These are phyloP conservation scores for Tritrichomonas foetus DNA, from an alignment of 208 protist species.

Conservation along the genomic window DNA sequence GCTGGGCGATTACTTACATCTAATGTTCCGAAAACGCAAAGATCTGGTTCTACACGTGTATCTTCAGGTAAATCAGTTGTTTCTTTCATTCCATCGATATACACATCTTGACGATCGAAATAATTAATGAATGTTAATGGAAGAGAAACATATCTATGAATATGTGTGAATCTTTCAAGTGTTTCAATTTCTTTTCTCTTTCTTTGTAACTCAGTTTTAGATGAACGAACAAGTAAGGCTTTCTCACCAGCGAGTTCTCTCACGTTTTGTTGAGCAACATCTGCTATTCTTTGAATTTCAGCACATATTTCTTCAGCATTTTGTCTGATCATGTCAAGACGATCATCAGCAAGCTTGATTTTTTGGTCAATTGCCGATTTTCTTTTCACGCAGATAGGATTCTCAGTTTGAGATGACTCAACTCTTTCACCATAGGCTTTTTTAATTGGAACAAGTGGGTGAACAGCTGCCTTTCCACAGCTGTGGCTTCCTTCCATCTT, in stretches of 20 bases:
- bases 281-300: not conserved
- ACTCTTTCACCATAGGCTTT: not conserved
- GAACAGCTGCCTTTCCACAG: not conserved
- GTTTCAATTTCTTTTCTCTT: not conserved
- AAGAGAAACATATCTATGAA: not conserved
- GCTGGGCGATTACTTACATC: not conserved
- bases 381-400: not conserved
- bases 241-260: not conserved
- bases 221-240: not conserved
- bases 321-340: not conserved
- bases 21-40: not conserved
- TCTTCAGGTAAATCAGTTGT: not conserved
- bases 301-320: not conserved
- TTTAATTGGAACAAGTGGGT: conserved; percentile 19
- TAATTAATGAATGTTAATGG: not conserved
- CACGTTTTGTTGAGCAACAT: not conserved
- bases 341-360: not conserved
- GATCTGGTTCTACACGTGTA: not conserved
- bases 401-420: not conserved
- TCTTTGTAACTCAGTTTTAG: not conserved
- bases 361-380: not conserved
- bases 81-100: not conserved
- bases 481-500: conserved; percentile 16
- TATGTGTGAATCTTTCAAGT: not conserved
- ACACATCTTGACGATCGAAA: not conserved